Evolutionary conservation across 352 stramenopile genomes (phyloP), one percentile per base, ranked within the genome.

Genomic region (Phytophthora boehmeriae): DNA sequence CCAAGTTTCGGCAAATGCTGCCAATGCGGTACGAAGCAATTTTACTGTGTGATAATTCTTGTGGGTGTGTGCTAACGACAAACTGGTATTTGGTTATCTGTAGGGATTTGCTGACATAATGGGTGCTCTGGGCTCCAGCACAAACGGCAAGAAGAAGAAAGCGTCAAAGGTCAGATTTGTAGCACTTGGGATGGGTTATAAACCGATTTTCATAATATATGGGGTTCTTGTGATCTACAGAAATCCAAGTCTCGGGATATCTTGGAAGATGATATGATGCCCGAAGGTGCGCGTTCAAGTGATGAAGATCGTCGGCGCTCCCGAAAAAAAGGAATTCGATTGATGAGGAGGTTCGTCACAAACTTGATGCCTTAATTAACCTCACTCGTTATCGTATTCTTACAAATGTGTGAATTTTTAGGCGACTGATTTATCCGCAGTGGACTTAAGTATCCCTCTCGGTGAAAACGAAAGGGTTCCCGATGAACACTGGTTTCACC

Each of bases 21-120:
- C 19, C 23, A 83, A 81, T 45, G 63, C 32, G 54, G 68, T 75
- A 63, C 51, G 58, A 19, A 64, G 25, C 6, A 30, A 6, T 6
- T n/a, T 6, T 30, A 23, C 8, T 17, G 13, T 22, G 38, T 22
- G 10, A 17, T 20, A 20, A 39, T 42, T 41, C 13, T 39, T 42
- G 17, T 42, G 30, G 30, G 54, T 30, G 3, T 1, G 13, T 45
- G 16, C 6, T 42, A 52, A 13, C 34, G 11, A 55, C 69, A 54
- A 66, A 20, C 1, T 32, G 56, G n/a, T 50, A 2, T 67, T 51
- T 22, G 5, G 13, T 1, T 55, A 20, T 10, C 51, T 13, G 17
- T 34, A 91, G 64, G 83, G 76, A 10, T 86, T 96, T 65, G 88
- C 85, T 46, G 75, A 90, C 41, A 93, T 89, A 59, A 89, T 97